Evolutionary conservation across 345 rosid genomes (phyloP).

Genomic region (Erysimum cheiranthoides): DNA sequence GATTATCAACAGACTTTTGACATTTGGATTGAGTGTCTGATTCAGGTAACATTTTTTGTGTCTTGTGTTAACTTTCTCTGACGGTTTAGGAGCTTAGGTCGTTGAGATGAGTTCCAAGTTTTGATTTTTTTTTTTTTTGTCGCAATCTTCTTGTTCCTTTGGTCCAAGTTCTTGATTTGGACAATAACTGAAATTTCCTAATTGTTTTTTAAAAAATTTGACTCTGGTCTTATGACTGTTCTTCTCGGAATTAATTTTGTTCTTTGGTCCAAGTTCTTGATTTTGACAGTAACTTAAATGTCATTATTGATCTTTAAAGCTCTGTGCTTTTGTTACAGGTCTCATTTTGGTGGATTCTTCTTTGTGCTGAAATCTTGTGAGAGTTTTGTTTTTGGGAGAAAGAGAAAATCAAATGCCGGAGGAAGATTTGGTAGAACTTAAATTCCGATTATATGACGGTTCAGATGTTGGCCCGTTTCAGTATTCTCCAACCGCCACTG

Average conservation of each 20-base stretch:
- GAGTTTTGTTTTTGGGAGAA: slow-evolving; percentile 29
- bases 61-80: not conserved
- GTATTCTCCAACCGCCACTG: slow-evolving; percentile 78
- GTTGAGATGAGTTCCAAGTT: slow-evolving; percentile 11
- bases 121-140: slow-evolving; percentile 3
- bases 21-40: slow-evolving; percentile 11
- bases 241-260: not conserved
- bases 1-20: not conserved
- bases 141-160: not conserved
- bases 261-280: slow-evolving; percentile 20
- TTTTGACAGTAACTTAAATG: not conserved
- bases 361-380: slow-evolving; percentile 12
- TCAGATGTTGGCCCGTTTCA: slow-evolving; percentile 90
- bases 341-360: slow-evolving; percentile 24
- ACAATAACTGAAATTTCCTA: not conserved
- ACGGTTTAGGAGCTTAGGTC: slow-evolving; percentile 2
- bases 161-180: slow-evolving; percentile 22
- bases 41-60: slow-evolving; percentile 2
- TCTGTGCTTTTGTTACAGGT: slow-evolving; percentile 20
- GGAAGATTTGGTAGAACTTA: slow-evolving; percentile 79
- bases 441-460: slow-evolving; percentile 91
- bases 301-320: not conserved
- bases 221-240: slow-evolving; percentile 4
- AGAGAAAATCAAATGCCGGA: slow-evolving; percentile 70
- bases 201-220: not conserved